Percentiles rank a stretch among this genome's conserved stretches.
Conservation (phyloP, 2,329 filamentous ascomycete species). For the Fusarium virguliforme region DNA sequence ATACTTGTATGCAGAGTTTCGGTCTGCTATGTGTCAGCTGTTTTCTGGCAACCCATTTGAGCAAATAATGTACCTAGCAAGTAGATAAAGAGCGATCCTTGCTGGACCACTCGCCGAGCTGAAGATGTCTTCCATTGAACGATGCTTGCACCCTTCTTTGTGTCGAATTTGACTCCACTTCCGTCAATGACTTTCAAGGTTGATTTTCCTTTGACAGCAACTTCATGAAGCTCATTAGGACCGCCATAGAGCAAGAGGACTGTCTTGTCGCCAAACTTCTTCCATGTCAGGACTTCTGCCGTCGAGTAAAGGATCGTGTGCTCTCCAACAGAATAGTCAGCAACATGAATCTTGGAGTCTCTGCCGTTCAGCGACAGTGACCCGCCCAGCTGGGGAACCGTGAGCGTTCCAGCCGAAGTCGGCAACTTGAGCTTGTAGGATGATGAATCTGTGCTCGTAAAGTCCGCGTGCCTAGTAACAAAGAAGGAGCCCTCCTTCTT, state of each 20-base stretch:
- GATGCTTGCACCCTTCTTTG: conserved; percentile 37
- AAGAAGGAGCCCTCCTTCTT: conserved; percentile 72
- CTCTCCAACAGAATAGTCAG: conserved; percentile 76
- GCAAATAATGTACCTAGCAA: conserved; percentile 51
- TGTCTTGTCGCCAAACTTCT: conserved; percentile 72
- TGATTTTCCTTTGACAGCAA: conserved; percentile 62
- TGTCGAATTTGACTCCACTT: conserved; percentile 49
- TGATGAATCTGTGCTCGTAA: conserved; percentile 70
- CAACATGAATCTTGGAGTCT: conserved; percentile 79
- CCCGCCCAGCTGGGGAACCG: conserved; percentile 71
- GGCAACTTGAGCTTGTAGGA: conserved; percentile 76
- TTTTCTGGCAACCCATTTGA: fast-evolving
- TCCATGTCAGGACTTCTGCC: conserved; percentile 80
- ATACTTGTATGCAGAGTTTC: conserved; percentile 78
- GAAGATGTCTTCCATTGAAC: conserved; percentile 55
- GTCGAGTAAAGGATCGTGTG: conserved; percentile 76
- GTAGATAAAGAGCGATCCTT: conserved; percentile 62
- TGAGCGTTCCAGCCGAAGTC: conserved; percentile 68
- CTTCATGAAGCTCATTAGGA: conserved; percentile 74
- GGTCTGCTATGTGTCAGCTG: conserved; percentile 61
- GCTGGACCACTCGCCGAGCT: conserved; percentile 52
- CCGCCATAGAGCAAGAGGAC: conserved; percentile 77
- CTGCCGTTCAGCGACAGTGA: conserved; percentile 72
- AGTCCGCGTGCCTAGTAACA: conserved; percentile 77
- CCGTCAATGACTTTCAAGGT: conserved; percentile 47